Evolutionary conservation across 106 monocot genomes (phyloP), one percentile per base, ranked within the genome.

Genomic region (Iris macrosiphon): DNA sequence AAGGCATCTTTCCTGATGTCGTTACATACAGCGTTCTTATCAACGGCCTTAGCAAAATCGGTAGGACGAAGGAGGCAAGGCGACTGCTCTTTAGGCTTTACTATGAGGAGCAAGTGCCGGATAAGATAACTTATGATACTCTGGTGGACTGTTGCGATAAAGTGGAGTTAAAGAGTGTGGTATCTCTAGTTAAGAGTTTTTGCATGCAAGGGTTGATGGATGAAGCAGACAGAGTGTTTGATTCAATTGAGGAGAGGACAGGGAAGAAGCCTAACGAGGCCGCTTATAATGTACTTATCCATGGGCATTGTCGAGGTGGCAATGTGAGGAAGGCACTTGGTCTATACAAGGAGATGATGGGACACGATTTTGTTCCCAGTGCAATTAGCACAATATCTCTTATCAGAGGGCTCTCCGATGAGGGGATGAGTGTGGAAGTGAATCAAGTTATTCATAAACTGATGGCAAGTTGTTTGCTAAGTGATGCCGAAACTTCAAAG

Each of bases 11-110:
- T 19, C 84, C 94, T 25, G 94, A 94, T 76, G 73, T 78, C 42
- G 94, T 94, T 15, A 89, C 94, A 9, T 89, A 82, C 42, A 89
- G 70, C 62, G 94, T 94, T 52, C 79, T 94, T 33, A 94, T 94
- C 52, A 85, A 85, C 56, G 88, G 94, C 38, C 74, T 94, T 45
- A 76, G 57, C 31, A 88, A 85, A 54, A 67, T 52, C 58, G 71
- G 71, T 31, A 52, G 81, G 47, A 73, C 81, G 31, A 84, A 80
- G 38, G 88, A 94, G 68, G 88, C 93, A 20, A 78, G 70, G 33
- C 28, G 57, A 43, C 64, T 94, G 27, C 75, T 94, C 20, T 76
- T 88, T 50, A 79, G 63, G 45, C 43, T 77, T 60, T 66, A 76
- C 9, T 42, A 81, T 45, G 75, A 85, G 39, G 67, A 84, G 7